Base-by-base conservation (phyloP, 768 basidiomycete species). In the Suillus paluster region DNA sequence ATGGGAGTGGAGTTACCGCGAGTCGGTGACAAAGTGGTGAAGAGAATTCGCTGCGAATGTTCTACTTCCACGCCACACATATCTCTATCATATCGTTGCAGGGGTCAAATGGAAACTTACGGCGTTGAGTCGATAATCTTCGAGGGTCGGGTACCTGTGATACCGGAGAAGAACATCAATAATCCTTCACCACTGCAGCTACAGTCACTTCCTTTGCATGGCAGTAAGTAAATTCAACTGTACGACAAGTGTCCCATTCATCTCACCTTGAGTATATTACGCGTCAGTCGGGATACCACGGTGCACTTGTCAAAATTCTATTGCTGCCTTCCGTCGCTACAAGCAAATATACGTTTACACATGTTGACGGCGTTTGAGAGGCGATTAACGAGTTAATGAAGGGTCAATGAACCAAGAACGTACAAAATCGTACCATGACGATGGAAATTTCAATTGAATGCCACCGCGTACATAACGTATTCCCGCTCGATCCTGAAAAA, bases 401-500 rank as follows among this genome's bases (percentile, higher is more conserved):
- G 6, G 30, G 6, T 6, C 30, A 30, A 6, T 30, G 7, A 42
- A 7, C 39, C 6, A 41, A 3, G 17, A 19, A 19, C 10, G 11
- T 6, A 21, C 14, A 14, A 14, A 23, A 36, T 54, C 53, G 53
- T 19, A 11, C 48, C 58, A 49, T 59, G 10, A 11, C 48, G 50
- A 49, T 59, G 10, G 15, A 58, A 59, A 15, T 30, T 33, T 17
- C n/a, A n/a, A n/a, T 21, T 19, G 48, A 60, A 52, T 33, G 25
- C 36, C 21, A 30, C 15, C 45, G 41, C 41, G 25, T 23, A n/a
- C n/a, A n/a, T 25, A 17, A 49, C 27, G 48, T 10, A 55, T 21
- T 30, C 23, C 8, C 52, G 45, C 25, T 50, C 49, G 12, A 21
- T 27, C 21, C 63, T 64, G 58, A 68, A 56, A 46, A 59, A 63